Conservation (phyloP, 2,329 filamentous ascomycete species). For the Aspergillus versicolor region DNA sequence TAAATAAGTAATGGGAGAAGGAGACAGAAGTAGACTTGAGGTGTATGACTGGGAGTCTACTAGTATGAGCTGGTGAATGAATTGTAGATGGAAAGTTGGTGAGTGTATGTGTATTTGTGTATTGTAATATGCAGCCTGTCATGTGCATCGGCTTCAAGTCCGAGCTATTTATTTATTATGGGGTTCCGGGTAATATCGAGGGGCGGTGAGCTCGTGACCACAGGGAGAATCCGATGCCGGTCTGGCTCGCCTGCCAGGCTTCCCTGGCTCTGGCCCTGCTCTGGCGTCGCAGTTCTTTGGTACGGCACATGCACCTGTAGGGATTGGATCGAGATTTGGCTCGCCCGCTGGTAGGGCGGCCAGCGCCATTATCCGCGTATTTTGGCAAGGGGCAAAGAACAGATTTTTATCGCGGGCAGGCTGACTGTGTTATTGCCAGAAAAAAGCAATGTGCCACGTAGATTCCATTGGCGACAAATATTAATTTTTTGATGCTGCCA, state of each 20-base stretch:
- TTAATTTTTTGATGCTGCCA: not conserved
- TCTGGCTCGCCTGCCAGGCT: not conserved
- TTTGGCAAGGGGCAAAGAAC: not conserved
- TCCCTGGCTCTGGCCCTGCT: no score
- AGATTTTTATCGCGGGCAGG: not conserved
- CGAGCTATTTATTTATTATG: not conserved
- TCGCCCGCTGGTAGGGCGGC: not conserved
- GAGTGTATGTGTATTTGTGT: no score
- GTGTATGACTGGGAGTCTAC: no score
- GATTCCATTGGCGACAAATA: not conserved
- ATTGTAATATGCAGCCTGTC: no score
- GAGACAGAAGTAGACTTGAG: no score
- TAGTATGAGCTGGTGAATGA: no score
- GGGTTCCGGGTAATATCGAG: conserved; percentile 6
- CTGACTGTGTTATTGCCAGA: not conserved
- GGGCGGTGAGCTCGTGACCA: conserved; percentile 10
- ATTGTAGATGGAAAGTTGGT: no score
- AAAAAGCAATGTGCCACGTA: conserved; percentile 1
- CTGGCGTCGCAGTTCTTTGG: no score
- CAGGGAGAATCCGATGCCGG: conserved; percentile 2
- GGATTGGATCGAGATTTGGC: not conserved
- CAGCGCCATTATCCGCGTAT: not conserved
- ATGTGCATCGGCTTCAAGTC: not conserved
- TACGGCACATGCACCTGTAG: no score
- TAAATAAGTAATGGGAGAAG: no score